Base-by-base conservation (phyloP, 2,329 filamentous ascomycete species). In the Fusarium denticulatum region DNA sequence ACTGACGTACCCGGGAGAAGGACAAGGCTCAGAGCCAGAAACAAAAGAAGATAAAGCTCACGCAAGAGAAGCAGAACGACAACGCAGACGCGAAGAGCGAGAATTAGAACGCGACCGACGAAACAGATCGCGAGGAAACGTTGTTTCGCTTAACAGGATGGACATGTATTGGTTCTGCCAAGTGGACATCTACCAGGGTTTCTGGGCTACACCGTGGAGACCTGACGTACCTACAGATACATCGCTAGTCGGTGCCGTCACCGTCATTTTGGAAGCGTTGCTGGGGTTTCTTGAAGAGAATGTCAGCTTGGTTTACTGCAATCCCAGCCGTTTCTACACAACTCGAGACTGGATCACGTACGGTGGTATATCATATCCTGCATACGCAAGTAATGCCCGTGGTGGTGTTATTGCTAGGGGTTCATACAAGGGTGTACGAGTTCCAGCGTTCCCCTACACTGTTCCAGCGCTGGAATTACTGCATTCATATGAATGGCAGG, bases 151-250 rank as follows among this genome's bases (percentile, higher is more conserved):
- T 2, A 37, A 53, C 1, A 6, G 49, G 1, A 53, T 37, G 32
- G 49, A 53, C 3, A 53, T 53, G 49, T 53, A 53, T 37, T 53
- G 49, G 32, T 53, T 53, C 49, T 53, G 49, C 14, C 49, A 53
- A 7, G 32, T 53, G 13, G 49, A 53, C 5, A 53, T 53, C 10
- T 53, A 53, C 5, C 49, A 37, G 5, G 49, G 49, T 5, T 53
- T 37, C 32, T 28, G 32, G 49, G 49, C 49, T 13, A 53, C 49
- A 4, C 49, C 32, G 5, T 37, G 49, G 32, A 26, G n/a, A 7
- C 3, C 49, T 7, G 49, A 53, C 10, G 10, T 2, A 7, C 49
- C 49, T 4, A 26, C 36, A 16, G 13, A 37, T 22, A 53, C 49
- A 28, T 37, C 49, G 0, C 49, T 53, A 7, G 49, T 53, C 5